Percentiles rank a stretch among this genome's conserved stretches.
phyloP scores from a whole-genome alignment of 192 early-diverging fungal genomes.

The Coemansia sp. region DNA sequence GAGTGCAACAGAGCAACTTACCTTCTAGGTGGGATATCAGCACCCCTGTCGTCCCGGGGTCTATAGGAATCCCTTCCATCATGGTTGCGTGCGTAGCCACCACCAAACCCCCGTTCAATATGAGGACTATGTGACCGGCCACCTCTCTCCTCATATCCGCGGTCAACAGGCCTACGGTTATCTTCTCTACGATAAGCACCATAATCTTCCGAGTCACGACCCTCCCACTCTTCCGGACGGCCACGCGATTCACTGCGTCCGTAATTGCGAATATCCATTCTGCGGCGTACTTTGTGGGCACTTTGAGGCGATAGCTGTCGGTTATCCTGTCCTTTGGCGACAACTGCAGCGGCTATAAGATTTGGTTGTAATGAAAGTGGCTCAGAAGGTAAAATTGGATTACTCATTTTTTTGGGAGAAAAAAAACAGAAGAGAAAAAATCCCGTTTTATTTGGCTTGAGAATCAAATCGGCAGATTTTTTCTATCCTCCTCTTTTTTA shows the following conservation, averaged over 20 bases:
- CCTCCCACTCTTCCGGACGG: background rate
- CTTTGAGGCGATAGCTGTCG: constrained; percentile 23
- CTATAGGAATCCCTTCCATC: background rate
- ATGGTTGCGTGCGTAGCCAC: background rate
- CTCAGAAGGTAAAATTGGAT: constrained; percentile 52
- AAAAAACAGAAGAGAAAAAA: background rate
- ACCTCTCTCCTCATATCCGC: constrained; percentile 5
- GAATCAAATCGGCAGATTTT: background rate
- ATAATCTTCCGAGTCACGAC: background rate
- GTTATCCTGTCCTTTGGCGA: constrained; percentile 10
- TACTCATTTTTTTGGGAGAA: constrained; percentile 28
- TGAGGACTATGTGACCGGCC: constrained; percentile 30
- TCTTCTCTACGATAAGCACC: background rate
- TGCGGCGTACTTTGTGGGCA: constrained; percentile 27
- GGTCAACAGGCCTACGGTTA: background rate
- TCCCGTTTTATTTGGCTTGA: background rate
- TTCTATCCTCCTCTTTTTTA: background rate
- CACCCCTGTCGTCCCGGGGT: background rate
- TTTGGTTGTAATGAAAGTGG: constrained; percentile 41
- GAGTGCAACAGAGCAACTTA: constrained; percentile 4
- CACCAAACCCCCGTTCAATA: background rate
- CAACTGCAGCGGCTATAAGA: constrained; percentile 30
- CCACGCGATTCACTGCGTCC: constrained; percentile 40
- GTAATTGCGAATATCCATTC: constrained; percentile 36
- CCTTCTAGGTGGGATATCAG: constrained; percentile 11